Base-by-base conservation (phyloP, 2,329 filamentous ascomycete species). In the Alternaria gansuensis region DNA sequence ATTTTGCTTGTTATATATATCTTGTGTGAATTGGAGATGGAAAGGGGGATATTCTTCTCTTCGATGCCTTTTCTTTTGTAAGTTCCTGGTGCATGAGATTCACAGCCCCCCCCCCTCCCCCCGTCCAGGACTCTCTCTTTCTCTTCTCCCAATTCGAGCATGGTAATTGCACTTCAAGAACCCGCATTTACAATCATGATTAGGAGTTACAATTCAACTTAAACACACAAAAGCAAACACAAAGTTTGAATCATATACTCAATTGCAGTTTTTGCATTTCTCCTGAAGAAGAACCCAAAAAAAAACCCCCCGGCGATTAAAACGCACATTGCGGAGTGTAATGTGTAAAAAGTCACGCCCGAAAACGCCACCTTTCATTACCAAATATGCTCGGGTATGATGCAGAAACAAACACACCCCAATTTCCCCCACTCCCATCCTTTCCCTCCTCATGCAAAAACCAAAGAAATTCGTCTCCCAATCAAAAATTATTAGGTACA, bases 341-440 rank as follows among this genome's bases (percentile, higher is more conserved):
- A 23, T 34, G 44, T 26, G 1, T 33, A 48, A 31, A 21, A 46
- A 46, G 23, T 10, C 21, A 24, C 13, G 5, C 23, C 17, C 17
- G 23, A 24, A 23, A 26, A 34, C 44, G 44, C 31, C 44, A 5
- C 44, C 44, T 36, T 40, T 40, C 37, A 8, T 34, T 48, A 48
- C 21, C 44, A 48, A 33, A 43, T 8, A 41, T 48, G 31, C 44
- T 48, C 44, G 44, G 44, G 44, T 48, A 48, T 48, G 44, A 48
- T 48, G 44, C 44, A 48, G 44, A 48, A 48, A 48, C 29, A 48
- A 48, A 33, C 44, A 48, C 44, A 48, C 44, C 29, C 44, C 44
- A 48, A 48, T 34, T 21, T 23, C 14, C 13, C 21, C 31, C n/a
- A n/a, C n/a, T n/a, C n/a, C 31, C 2, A 34, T 9, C 29, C 29